Evolutionary conservation across 306 rosid species (phyloP).

Genomic region (Inga oerstediana): DNA sequence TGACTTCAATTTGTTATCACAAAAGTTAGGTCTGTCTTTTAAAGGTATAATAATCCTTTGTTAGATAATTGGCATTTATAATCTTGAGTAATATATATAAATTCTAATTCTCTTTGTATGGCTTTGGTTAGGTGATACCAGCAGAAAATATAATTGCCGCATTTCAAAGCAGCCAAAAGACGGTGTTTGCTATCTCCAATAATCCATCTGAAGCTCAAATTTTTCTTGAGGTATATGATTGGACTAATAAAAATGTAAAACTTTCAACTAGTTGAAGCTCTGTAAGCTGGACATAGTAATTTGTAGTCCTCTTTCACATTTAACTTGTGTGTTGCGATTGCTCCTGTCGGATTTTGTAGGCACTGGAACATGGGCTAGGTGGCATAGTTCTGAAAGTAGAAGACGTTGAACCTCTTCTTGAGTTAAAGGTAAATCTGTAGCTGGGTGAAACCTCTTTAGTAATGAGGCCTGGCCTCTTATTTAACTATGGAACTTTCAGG

Average conservation of each 20-base stretch:
- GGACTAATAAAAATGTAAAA: not conserved
- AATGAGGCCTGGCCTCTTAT: slow-evolving; percentile 39
- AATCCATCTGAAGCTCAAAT: slow-evolving; percentile 65
- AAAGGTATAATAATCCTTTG: not conserved
- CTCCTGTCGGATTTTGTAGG: slow-evolving; percentile 51
- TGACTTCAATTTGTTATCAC: slow-evolving; percentile 8
- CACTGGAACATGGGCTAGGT: slow-evolving; percentile 86
- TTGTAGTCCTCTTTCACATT: not conserved
- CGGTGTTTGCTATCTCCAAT: slow-evolving; percentile 66
- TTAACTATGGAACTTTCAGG: slow-evolving; percentile 58
- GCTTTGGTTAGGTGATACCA: slow-evolving; percentile 66
- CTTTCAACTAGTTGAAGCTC: slow-evolving; percentile 1
- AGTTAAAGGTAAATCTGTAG: slow-evolving; percentile 70
- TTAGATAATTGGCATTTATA: not conserved
- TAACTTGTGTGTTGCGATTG: slow-evolving; percentile 12
- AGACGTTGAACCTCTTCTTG: slow-evolving; percentile 69
- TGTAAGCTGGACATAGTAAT: not conserved
- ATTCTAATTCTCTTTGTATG: slow-evolving; percentile 19
- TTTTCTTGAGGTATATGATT: slow-evolving; percentile 74
- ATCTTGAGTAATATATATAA: not conserved
- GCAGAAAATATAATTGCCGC: slow-evolving; percentile 93
- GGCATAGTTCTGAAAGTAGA: slow-evolving; percentile 84
- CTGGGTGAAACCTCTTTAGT: slow-evolving; percentile 31
- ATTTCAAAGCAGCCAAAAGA: slow-evolving; percentile 77
- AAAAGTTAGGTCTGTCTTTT: slow-evolving; percentile 14